Evolutionary conservation across 228 moss, liverwort and hornwort genomes (phyloP), one percentile per base, ranked within the genome.

Genomic region (Sphagnum fallax): DNA sequence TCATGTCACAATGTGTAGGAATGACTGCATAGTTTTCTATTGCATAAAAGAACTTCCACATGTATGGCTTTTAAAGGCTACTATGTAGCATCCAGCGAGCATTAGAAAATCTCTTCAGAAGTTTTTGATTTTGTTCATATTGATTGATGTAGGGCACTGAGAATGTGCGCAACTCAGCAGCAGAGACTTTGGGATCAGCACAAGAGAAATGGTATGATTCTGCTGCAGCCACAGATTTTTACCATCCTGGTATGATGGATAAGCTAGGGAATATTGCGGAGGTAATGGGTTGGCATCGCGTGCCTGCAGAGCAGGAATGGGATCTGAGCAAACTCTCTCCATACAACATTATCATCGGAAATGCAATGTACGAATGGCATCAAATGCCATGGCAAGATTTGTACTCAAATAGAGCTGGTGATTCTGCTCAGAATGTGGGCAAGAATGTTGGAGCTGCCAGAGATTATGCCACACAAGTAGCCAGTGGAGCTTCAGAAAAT

Each of bases 341-440:
- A 0, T 87, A 83, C 61, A 83, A 87, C 9, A 82, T 87, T 0
- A 16, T 81, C n/a, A 74, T 84, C 10, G 81, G 81, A 47, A 81
- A 79, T 1, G 69, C 76, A 11, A 81, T 62, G 52, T 84, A 84
- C 4, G 79, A 74, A 47, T 84, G 84, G 84, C 52, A 67, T 15
- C 69, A 78, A 12, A 51, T 51, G 18, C 67, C 73, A 12, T 9
- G 48, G 4, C 9, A 1, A 55, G 55, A 12, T 8, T 55, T 8
- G 8, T 0, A 55, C 55, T 32, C 32, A 32, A 2, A 32, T 32
- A 32, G 32, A 32, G 32, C 32, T 32, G 32, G 32, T 32, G 2
- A 32, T 32, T 2, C 32, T 32, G 32, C 32, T 32, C 32, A 32
- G 2, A 32, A 32, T 32, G 32, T 32, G 32, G 32, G 32, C 32